A percentile compares a stretch with the other conserved stretches of the same genome.
Evolutionary conservation across 169 alveolate genomes (phyloP).

Genomic region (Plasmodium reichenowi): DNA sequence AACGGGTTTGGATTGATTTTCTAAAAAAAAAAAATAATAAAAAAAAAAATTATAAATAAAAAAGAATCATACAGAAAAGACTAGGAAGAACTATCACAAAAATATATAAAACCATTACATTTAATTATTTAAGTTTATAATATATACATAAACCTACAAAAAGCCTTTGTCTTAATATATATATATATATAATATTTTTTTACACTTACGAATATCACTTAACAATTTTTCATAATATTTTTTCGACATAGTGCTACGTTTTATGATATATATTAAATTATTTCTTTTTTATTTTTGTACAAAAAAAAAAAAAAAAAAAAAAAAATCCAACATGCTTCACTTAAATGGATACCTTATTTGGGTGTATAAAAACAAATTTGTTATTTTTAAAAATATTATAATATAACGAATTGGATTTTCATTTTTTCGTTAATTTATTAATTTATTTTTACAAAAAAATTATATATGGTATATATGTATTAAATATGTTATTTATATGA

Average conservation of each 20-base stretch:
- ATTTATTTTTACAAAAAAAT: too few species aligned
- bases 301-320: not conserved
- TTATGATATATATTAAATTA: not conserved
- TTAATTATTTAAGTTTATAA: too few species aligned
- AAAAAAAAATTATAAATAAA: conserved; percentile 1
- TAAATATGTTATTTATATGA: too few species aligned
- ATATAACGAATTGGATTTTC: too few species aligned
- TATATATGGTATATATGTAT: too few species aligned
- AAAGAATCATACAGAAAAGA: not conserved
- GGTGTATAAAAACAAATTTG: too few species aligned
- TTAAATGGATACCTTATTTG: too few species aligned
- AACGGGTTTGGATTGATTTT: conserved; percentile 68
- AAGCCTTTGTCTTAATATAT: not conserved
- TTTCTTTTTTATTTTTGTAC: not conserved
- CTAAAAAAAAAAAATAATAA: conserved; percentile 21
- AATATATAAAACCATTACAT: too few species aligned
- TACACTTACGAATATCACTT: conserved; percentile 62
- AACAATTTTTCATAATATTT: conserved; percentile 62
- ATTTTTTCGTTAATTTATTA: too few species aligned
- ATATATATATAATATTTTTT: not conserved
- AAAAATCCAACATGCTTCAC: not conserved
- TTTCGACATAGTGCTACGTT: conserved; percentile 26
- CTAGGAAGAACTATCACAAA: not conserved
- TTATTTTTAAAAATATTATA: too few species aligned
- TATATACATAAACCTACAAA: too few species aligned